Evolutionary conservation across 805 yeast genomes (phyloP), one percentile per base, ranked within the genome.

Genomic region (Saccharomyces jurei): DNA sequence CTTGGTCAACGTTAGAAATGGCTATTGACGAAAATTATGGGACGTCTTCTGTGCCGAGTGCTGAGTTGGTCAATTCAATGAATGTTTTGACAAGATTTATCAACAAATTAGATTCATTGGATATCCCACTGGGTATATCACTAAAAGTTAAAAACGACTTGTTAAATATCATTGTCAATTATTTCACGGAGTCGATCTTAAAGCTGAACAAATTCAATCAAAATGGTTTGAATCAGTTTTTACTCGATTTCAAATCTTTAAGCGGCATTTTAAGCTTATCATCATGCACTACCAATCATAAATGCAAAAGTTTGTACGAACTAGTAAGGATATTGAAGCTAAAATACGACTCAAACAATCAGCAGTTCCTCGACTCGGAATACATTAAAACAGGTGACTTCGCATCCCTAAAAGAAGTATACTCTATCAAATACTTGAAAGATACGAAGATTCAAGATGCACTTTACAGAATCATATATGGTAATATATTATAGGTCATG

Each of bases 361-460:
- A 54, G 2, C 50, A 55, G 22, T 68, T 58, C 41, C 50, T 60
- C 1, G 54, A 62, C 2, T 56, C 65, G 11, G 55, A 58, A 2
- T 70, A 66, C 51, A 68, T 67, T 48, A 72, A 74, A 11, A 62
- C 63, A 21, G 56, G 69, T 6, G 59, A 68, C 2, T 74, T 64
- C 52, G 48, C 41, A 1, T 65, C 58, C 8, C 46, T 74, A 27
- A 70, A 61, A 55, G 50, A 58, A 1, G 50, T 52, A 9, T 48
- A 63, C 25, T 44, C 52, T 1, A 49, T 72, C 4, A 52, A 52
- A 6, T 56, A 57, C 44, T 54, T 73, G 36, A 58, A 52, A 26
- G 71, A 73, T 53, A 59, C 66, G 14, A 76, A 72, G 48, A 63
- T 74, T 9, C 65, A 71, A 50, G 76, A 74, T 59, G 70, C 71